These are phyloP conservation scores for Leishmania guyanensis DNA, from an alignment of 208 protist genomes.

Conservation along the genomic window DNA sequence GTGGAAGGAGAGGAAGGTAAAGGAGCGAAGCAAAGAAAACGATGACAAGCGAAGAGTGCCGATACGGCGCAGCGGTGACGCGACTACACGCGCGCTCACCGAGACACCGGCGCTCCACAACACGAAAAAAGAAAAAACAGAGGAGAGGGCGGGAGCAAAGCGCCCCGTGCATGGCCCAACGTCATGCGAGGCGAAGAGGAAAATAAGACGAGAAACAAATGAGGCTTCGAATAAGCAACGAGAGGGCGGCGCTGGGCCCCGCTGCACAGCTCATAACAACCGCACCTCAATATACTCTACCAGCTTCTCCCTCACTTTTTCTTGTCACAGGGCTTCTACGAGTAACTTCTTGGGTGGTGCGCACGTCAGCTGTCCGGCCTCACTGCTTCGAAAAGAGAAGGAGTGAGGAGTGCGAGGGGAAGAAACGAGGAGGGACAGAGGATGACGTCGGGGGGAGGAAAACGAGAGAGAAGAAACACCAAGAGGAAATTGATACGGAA, in stretches of 20 bases:
- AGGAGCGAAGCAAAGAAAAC: too few relatives aligned
- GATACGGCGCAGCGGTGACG: not conserved
- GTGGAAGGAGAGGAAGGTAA: too few relatives aligned
- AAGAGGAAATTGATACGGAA: not conserved
- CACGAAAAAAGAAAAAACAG: not conserved
- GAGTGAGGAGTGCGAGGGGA: not conserved
- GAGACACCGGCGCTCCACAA: not conserved
- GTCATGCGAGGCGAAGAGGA: not conserved
- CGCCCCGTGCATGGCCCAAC: not conserved
- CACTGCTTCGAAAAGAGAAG: not conserved
- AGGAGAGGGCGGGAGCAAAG: not conserved
- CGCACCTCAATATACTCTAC: too few relatives aligned
- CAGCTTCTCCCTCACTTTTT: not conserved
- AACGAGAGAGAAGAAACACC: not conserved
- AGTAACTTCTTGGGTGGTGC: not conserved
- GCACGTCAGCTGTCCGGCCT: not conserved
- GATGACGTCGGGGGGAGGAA: too few relatives aligned
- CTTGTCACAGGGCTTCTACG: not conserved
- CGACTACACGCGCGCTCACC: not conserved
- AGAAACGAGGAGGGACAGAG: too few relatives aligned
- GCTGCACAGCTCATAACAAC: not conserved
- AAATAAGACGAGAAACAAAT: not conserved
- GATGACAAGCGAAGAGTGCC: not conserved
- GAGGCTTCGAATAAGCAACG: not conserved
- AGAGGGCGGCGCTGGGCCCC: not conserved